Evolutionary conservation across 345 rosid species (phyloP).

Genomic region (Eucalyptus tenuipes): DNA sequence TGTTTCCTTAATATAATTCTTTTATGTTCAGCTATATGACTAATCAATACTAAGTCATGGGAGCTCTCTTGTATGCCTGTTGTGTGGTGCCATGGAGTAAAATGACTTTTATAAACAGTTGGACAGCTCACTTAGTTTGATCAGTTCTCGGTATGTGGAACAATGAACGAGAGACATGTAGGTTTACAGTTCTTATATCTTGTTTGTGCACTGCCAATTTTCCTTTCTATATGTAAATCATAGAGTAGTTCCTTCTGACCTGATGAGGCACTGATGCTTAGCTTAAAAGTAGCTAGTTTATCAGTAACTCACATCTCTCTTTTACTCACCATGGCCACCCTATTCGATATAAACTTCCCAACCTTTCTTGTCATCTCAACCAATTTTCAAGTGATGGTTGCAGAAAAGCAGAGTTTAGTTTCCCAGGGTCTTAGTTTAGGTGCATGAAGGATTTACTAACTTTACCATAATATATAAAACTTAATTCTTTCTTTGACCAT

Average conservation of each 20-base stretch:
- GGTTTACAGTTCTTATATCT: not conserved
- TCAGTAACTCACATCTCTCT: not conserved
- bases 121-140: not conserved
- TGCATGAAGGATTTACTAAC: not conserved
- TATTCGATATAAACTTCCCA: not conserved
- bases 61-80: not conserved
- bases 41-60: not conserved
- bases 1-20: not conserved
- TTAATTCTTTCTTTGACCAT: not conserved
- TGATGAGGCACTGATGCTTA: not conserved
- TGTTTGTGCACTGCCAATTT: not conserved
- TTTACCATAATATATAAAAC: not conserved
- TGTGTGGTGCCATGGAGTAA: not conserved
- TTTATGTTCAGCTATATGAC: not conserved
- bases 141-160: not conserved
- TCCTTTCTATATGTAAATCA: not conserved
- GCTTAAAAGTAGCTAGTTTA: not conserved
- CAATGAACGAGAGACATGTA: not conserved
- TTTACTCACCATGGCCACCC: not conserved
- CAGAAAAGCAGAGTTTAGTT: not conserved
- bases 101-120: not conserved
- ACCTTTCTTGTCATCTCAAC: not conserved
- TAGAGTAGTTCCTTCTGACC: not conserved
- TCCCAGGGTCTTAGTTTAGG: not conserved
- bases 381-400: not conserved